A percentile compares a stretch with the other conserved stretches of the same genome.
Conservation (phyloP, 2,329 filamentous ascomycete species). For the Raffaelea deltoideospora region DNA sequence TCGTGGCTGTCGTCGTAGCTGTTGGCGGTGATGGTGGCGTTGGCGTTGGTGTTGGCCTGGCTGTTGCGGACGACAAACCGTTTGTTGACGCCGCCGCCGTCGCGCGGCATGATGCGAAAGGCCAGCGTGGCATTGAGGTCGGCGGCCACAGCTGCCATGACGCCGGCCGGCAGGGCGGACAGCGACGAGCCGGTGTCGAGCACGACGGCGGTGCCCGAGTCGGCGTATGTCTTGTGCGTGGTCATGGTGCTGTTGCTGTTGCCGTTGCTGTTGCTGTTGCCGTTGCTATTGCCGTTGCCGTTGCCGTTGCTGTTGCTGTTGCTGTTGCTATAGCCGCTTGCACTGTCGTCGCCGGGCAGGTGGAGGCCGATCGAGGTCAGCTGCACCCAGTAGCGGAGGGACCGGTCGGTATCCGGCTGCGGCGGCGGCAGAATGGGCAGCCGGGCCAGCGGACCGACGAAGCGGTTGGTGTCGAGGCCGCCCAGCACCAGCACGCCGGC, state of each 20-base stretch:
- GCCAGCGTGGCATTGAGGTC: no score
- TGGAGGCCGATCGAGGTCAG: slow-evolving; percentile 14
- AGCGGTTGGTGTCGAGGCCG: slow-evolving; percentile 25
- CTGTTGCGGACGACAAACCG: no score
- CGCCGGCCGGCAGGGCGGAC: slow-evolving; percentile 25
- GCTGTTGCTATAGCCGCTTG: no score
- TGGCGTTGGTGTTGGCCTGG: slow-evolving; percentile 15
- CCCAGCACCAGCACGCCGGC: slow-evolving; percentile 18
- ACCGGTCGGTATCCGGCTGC: slow-evolving; percentile 8
- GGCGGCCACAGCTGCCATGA: slow-evolving; percentile 26
- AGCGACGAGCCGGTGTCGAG: slow-evolving; percentile 39
- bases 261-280: background rate
- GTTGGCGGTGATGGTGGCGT: slow-evolving; percentile 13
- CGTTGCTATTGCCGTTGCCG: background rate
- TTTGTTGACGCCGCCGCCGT: no score
- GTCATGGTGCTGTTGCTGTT: background rate
- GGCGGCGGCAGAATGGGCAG: slow-evolving; percentile 24
- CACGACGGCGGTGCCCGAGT: slow-evolving; percentile 13
- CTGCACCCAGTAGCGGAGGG: slow-evolving; percentile 20
- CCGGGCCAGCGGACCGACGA: slow-evolving; percentile 27
- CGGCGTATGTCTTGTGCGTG: slow-evolving; percentile 9
- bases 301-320: background rate
- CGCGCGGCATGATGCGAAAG: no score
- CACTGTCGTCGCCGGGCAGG: no score
- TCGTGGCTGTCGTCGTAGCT: background rate